These are phyloP conservation scores for Apiospora rasikravindrae DNA, from an alignment of 2,329 filamentous ascomycete genomes.

Conservation along the genomic window DNA sequence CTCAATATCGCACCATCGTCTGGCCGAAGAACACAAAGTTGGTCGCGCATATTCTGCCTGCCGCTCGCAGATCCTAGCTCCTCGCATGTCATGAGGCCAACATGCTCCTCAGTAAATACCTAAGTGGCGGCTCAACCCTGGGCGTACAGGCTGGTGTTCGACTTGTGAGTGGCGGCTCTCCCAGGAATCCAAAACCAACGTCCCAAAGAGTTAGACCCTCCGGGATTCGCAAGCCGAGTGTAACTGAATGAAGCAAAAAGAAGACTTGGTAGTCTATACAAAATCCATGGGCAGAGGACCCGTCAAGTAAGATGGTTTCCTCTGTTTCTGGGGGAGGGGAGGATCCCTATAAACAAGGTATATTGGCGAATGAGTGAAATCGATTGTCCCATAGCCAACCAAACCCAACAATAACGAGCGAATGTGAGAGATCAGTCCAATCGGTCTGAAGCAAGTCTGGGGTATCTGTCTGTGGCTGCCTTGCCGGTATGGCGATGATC, in stretches of 20 bases:
- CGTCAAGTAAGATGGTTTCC: neutral
- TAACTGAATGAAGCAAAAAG: neutral
- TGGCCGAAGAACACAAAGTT: neutral
- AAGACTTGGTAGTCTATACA: neutral
- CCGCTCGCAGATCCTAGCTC: neutral
- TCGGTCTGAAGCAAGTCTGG: neutral
- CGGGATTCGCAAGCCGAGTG: neutral
- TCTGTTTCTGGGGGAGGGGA: neutral
- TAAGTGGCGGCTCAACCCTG: neutral
- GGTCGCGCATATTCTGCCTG: neutral
- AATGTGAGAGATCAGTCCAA: neutral
- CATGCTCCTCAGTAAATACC: neutral
- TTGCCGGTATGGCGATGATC: neutral
- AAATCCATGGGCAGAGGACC: neutral
- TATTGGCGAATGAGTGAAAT: neutral
- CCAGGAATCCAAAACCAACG: neutral
- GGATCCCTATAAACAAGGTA: neutral
- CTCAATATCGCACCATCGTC: neutral
- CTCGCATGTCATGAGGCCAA: neutral
- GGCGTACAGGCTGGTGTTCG: neutral
- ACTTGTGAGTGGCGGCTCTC: neutral
- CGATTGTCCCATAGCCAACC: neutral
- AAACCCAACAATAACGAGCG: neutral
- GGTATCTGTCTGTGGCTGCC: neutral
- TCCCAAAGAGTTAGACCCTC: neutral